Evolutionary conservation across 352 stramenopile genomes (phyloP).

Genomic region (Peronosclerospora sorghi): DNA sequence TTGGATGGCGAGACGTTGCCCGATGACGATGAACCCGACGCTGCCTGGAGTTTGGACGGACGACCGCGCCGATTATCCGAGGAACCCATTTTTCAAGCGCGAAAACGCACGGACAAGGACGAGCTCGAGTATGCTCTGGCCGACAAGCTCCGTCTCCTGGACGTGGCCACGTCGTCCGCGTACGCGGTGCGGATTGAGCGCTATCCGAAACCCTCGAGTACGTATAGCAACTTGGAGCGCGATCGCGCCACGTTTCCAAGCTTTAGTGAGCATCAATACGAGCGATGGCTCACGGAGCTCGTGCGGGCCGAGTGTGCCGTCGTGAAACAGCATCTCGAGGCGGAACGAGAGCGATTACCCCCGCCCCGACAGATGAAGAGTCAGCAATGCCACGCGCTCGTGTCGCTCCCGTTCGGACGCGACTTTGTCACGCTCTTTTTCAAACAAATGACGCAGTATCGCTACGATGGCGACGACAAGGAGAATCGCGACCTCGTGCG

Average conservation of each 20-base stretch:
- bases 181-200: constrained; percentile 72
- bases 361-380: constrained; percentile 62
- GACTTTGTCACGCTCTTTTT: constrained; percentile 61
- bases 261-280: constrained; percentile 62
- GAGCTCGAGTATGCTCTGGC: constrained; percentile 48
- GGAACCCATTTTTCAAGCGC: constrained; percentile 60
- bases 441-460: constrained; percentile 57
- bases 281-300: constrained; percentile 60
- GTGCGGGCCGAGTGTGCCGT: constrained; percentile 41
- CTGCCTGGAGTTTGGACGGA: no score
- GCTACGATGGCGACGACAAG: constrained; percentile 62
- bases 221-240: constrained; percentile 57
- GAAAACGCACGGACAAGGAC: constrained; percentile 26
- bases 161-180: constrained; percentile 57
- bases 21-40: constrained; percentile 33
- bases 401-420: constrained; percentile 55
- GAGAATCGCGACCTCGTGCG: constrained; percentile 57
- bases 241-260: constrained; percentile 32
- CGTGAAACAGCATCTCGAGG: constrained; percentile 38
- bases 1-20: constrained; percentile 58
- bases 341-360: constrained; percentile 26
- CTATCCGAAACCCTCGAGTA: constrained; percentile 61
- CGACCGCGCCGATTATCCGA: constrained; percentile 27
- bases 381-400: constrained; percentile 51
- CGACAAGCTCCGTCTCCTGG: constrained; percentile 59